Percentiles rank a stretch among this genome's conserved stretches.
Evolutionary conservation across 2,329 filamentous ascomycete species (phyloP).

Genomic region (Paraphoma sp.): DNA sequence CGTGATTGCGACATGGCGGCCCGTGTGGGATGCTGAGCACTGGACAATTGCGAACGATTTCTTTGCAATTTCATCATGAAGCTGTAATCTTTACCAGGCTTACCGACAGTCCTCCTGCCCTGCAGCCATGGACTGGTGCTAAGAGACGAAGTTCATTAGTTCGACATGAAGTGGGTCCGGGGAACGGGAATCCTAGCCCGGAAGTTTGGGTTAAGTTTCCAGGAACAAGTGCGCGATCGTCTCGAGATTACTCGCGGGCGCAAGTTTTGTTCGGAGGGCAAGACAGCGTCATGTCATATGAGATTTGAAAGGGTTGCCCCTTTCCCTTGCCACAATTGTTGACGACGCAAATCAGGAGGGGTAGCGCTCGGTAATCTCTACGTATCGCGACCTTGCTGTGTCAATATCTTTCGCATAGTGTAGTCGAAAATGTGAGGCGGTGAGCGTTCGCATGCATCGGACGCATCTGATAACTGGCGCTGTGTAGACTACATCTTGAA

Average conservation of each 20-base stretch:
- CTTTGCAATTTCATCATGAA: neutral
- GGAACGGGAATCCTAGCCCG: conserved; percentile 43
- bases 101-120: neutral
- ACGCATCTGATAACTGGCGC: conserved; percentile 29
- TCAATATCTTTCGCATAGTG: conserved; percentile 23
- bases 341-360: neutral
- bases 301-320: neutral
- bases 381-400: conserved; percentile 15
- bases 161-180: conserved; percentile 36
- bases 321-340: neutral
- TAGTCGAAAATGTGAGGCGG: conserved; percentile 27
- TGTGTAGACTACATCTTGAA: conserved; percentile 35
- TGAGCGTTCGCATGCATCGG: conserved; percentile 26
- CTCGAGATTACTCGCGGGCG: conserved; percentile 36
- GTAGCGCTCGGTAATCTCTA: neutral
- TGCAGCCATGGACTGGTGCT: neutral
- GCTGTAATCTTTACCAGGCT: neutral
- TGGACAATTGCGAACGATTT: neutral
- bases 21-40: neutral
- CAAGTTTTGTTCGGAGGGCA: conserved; percentile 14
- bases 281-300: neutral
- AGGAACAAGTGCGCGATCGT: conserved; percentile 42
- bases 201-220: conserved; percentile 40
- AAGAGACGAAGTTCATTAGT: conserved; percentile 6
- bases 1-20: conserved; percentile 1